Evolutionary conservation across 768 basidiomycete genomes (phyloP).

Genomic region (Pleurotus ostreatus): DNA sequence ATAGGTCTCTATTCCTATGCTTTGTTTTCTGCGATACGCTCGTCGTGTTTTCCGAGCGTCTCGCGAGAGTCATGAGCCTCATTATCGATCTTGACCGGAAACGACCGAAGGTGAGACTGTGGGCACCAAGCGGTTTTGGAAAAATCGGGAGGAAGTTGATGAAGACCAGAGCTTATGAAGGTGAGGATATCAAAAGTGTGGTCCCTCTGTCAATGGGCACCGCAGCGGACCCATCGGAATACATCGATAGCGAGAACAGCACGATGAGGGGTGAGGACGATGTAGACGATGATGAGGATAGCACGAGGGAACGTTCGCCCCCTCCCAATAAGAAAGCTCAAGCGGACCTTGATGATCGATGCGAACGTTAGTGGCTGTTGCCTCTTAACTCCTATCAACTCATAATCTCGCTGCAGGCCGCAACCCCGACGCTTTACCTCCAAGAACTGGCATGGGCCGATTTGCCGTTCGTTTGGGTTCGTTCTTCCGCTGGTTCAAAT

Average conservation of each 20-base stretch:
- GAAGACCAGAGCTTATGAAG: conserved; percentile 17
- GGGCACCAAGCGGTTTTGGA: conserved; percentile 40
- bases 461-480: conserved; percentile 26
- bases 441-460: conserved; percentile 29
- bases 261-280: conserved; percentile 12
- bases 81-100: conserved; percentile 29
- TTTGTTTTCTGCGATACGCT: conserved; percentile 42
- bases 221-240: conserved; percentile 29
- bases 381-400: background rate
- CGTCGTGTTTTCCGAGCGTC: conserved; percentile 34
- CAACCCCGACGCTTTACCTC: conserved; percentile 41
- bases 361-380: background rate
- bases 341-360: background rate
- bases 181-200: conserved; percentile 15
- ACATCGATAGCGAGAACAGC: conserved; percentile 9
- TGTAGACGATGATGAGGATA: conserved; percentile 4
- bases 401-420: conserved; percentile 15
- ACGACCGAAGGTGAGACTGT: conserved; percentile 32
- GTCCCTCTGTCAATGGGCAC: conserved; percentile 33
- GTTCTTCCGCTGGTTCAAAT: conserved; percentile 33
- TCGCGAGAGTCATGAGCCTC: conserved; percentile 27
- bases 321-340: background rate
- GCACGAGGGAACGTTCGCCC: conserved; percentile 8
- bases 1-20: conserved; percentile 39
- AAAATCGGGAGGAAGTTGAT: conserved; percentile 31